Percentiles rank a stretch among this genome's conserved stretches.
Evolutionary conservation across 176 grass and related monocot species (phyloP).

Genomic region (bread wheat (Triticum aestivum)): IWGSC_CS_RefSeq_v2.1 NC_057811.1:407854535-407855034

Average conservation of each 20-base stretch:
- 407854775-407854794: constrained; percentile 71
- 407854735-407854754: background rate
- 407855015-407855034: background rate
- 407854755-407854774: constrained; percentile 61
- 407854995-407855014: background rate
- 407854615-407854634: constrained; percentile 37
- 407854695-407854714: background rate
- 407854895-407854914: constrained; percentile 45
- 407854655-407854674: constrained; percentile 15
- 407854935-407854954: background rate
- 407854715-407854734: too few relatives aligned
- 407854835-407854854: constrained; percentile 50
- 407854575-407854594: constrained; percentile 14
- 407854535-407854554: constrained; percentile 40
- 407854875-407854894: constrained; percentile 59
- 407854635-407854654: constrained; percentile 35
- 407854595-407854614: constrained; percentile 33
- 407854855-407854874: constrained; percentile 67
- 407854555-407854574: constrained; percentile 43
- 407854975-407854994: too few relatives aligned
- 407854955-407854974: background rate
- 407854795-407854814: constrained; percentile 76
- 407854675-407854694: background rate
- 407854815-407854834: constrained; percentile 67
- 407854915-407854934: constrained; percentile 12